A percentile compares a stretch with the other conserved stretches of the same genome.
These are phyloP conservation scores for Lyophyllum semitale DNA, from an alignment of 768 basidiomycete genomes.

Conservation along the genomic window DNA sequence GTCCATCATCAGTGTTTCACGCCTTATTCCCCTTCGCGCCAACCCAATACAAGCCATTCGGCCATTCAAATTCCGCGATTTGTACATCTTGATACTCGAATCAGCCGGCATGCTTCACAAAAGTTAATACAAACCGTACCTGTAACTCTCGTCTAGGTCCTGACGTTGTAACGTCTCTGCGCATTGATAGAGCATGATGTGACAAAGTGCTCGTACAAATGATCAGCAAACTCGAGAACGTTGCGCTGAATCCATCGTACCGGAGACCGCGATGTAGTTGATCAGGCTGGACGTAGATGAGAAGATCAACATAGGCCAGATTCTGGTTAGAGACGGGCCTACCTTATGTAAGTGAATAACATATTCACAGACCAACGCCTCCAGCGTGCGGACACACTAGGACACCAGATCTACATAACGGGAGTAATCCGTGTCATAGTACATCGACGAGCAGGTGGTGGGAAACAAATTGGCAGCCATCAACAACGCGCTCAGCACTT, in stretches of 20 bases:
- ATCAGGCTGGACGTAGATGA: conserved; percentile 56
- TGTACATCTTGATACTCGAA: conserved; percentile 79
- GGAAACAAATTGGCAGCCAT: conserved; percentile 76
- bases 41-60: conserved; percentile 82
- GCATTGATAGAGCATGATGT: conserved; percentile 87
- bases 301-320: neutral
- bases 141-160: conserved; percentile 79
- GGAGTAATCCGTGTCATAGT: neutral
- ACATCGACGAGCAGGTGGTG: neutral
- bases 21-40: conserved; percentile 20
- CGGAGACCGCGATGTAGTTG: conserved; percentile 91
- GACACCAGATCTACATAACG: conserved; percentile 62
- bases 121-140: conserved; percentile 37
- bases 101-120: neutral
- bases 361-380: conserved; percentile 94
- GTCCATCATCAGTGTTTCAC: neutral
- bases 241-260: conserved; percentile 93
- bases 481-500: conserved; percentile 85
- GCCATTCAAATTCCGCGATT: conserved; percentile 80
- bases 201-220: conserved; percentile 92
- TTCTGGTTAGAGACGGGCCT: conserved; percentile 7
- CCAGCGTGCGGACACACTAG: conserved; percentile 94
- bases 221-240: conserved; percentile 88
- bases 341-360: conserved; percentile 85
- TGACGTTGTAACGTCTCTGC: conserved; percentile 87